These are phyloP conservation scores for Fraxinus greggii DNA, from an alignment of 305 asterid species.

Conservation along the genomic window DNA sequence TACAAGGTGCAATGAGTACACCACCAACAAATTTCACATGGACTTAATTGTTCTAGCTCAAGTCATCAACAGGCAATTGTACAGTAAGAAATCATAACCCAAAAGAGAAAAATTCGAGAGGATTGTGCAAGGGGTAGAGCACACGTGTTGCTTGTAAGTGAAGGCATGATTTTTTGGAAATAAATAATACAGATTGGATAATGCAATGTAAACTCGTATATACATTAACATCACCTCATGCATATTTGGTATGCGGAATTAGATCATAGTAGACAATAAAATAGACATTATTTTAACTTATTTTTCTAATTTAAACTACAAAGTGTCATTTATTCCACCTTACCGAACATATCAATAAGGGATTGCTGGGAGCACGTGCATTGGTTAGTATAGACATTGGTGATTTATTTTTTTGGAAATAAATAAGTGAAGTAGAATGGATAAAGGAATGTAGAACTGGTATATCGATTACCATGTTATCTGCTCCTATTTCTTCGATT, in stretches of 20 bases:
- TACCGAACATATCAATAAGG: background rate
- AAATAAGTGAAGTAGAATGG: background rate
- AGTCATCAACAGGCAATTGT: background rate
- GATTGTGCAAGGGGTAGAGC: background rate
- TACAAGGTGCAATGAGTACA: background rate
- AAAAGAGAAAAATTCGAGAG: background rate
- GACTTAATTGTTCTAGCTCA: background rate
- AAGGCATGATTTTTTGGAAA: background rate
- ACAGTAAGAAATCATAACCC: background rate
- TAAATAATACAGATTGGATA: background rate
- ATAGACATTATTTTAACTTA: background rate
- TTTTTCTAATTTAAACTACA: background rate
- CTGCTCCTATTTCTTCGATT: slow-evolving; percentile 48
- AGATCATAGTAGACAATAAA: background rate
- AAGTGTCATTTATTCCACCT: background rate
- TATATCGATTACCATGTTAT: slow-evolving; percentile 41
- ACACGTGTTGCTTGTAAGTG: background rate
- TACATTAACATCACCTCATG: background rate
- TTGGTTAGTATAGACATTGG: background rate
- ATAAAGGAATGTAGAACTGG: background rate
- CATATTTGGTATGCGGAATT: background rate
- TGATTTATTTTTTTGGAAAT: background rate
- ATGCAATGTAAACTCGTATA: background rate
- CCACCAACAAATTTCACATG: background rate
- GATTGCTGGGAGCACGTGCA: background rate